Evolutionary conservation across 2,329 filamentous ascomycete genomes (phyloP).

Genomic region (Neophaeococcomyces aloes): DNA sequence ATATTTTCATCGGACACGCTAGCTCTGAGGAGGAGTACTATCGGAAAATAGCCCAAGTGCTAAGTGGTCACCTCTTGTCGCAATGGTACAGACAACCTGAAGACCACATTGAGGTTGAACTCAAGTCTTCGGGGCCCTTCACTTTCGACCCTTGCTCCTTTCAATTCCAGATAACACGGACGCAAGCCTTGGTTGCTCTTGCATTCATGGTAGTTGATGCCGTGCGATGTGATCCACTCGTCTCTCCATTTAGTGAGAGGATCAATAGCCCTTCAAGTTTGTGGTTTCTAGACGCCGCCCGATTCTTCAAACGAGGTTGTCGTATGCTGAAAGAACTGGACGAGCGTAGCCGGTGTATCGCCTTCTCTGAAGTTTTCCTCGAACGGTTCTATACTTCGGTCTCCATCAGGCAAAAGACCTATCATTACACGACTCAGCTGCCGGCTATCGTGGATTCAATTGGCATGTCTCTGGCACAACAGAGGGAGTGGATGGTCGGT

Average conservation of each 20-base stretch:
- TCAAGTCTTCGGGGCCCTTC: not conserved
- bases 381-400: slow-evolving; percentile 7
- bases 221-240: slow-evolving; percentile 1
- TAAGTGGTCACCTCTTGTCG: slow-evolving; percentile 3
- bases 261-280: not conserved
- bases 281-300: slow-evolving; percentile 6
- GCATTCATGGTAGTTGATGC: slow-evolving; percentile 6
- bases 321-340: slow-evolving; percentile 4
- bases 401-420: slow-evolving; percentile 3
- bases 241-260: not conserved
- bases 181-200: slow-evolving; percentile 4
- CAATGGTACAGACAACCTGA: slow-evolving; percentile 3
- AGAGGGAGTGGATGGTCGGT: not conserved
- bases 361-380: not conserved
- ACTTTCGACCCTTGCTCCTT: not conserved
- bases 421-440: slow-evolving; percentile 1
- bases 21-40: slow-evolving; percentile 4
- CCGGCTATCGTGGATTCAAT: slow-evolving; percentile 7
- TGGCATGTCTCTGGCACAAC: slow-evolving; percentile 4
- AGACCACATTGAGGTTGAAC: not conserved
- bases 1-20: slow-evolving; percentile 4
- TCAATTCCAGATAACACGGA: slow-evolving; percentile 1
- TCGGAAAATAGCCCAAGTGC: not conserved
- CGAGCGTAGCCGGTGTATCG: slow-evolving; percentile 3
- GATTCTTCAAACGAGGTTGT: slow-evolving; percentile 3